A percentile compares a stretch with the other conserved stretches of the same genome.
phyloP scores from a whole-genome alignment of 1,284 basidiomycete genomes.

The Cystobasidiaceae sp. region DNA sequence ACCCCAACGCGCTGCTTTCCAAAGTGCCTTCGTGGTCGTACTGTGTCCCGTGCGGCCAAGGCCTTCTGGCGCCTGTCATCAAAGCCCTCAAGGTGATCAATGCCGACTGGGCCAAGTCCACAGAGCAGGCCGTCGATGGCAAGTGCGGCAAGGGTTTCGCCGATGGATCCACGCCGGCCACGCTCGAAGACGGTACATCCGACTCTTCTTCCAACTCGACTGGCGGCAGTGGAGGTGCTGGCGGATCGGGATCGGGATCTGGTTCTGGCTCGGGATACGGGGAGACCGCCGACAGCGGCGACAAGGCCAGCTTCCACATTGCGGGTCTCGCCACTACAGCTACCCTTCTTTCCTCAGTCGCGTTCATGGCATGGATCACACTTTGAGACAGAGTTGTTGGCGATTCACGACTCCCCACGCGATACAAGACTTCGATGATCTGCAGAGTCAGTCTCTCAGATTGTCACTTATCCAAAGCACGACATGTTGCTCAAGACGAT shows the following conservation, averaged over 20 bases:
- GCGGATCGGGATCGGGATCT: not conserved
- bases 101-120: not conserved
- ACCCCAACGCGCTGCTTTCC: not conserved
- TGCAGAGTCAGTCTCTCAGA: too few species aligned
- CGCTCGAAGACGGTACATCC: conserved; percentile 12
- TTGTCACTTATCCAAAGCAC: too few species aligned
- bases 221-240: not conserved
- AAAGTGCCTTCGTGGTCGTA: conserved; percentile 11
- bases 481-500: too few species aligned
- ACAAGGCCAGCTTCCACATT: not conserved
- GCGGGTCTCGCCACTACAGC: not conserved
- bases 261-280: not conserved
- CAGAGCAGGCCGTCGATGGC: not conserved
- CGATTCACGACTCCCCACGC: not conserved
- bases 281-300: not conserved
- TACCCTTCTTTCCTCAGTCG: too few species aligned
- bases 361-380: not conserved
- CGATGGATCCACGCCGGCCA: not conserved
- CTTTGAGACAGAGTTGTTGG: not conserved
- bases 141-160: conserved; percentile 19
- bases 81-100: not conserved
- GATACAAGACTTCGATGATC: too few species aligned
- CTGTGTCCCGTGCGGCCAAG: conserved; percentile 13
- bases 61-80: conserved; percentile 2
- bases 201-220: not conserved